These are phyloP conservation scores for Tricholoma flavovirens DNA, from an alignment of 768 basidiomycete genomes.

Conservation along the genomic window DNA sequence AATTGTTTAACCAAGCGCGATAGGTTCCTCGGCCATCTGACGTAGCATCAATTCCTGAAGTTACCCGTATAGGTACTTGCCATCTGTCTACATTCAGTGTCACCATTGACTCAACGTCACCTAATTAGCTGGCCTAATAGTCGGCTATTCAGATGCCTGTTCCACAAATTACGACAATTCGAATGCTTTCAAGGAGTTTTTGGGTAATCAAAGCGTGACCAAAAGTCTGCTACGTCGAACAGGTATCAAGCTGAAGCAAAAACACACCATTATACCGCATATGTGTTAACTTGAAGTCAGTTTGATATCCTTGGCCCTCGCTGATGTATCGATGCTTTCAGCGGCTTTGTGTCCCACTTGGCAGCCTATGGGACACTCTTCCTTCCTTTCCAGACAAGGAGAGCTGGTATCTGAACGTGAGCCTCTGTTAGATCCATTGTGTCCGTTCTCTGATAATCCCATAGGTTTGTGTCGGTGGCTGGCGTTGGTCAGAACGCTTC, in stretches of 20 bases:
- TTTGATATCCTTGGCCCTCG: background rate
- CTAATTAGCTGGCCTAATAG: background rate
- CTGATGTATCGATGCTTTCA: background rate
- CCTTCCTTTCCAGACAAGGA: background rate
- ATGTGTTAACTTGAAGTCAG: conserved; percentile 23
- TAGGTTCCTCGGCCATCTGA: background rate
- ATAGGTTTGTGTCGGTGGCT: background rate
- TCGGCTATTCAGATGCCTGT: background rate
- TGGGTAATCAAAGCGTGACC: conserved; percentile 23
- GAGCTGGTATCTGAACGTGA: background rate
- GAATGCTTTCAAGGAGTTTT: conserved; percentile 27
- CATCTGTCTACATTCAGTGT: conserved; percentile 3
- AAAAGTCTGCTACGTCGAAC: conserved; percentile 15
- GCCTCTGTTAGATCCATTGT: background rate
- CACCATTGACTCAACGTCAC: background rate
- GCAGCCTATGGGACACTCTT: background rate
- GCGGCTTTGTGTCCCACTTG: background rate
- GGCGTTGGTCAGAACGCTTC: background rate
- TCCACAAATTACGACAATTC: conserved; percentile 29
- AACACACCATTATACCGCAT: conserved; percentile 33
- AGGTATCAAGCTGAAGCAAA: conserved; percentile 11
- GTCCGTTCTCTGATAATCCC: background rate
- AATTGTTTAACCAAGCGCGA: background rate
- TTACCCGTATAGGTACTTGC: conserved; percentile 6
- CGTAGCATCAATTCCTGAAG: background rate